Conservation (phyloP, 2,329 filamentous ascomycete genomes). For the Nannizziopsis arthrosporioides region DNA sequence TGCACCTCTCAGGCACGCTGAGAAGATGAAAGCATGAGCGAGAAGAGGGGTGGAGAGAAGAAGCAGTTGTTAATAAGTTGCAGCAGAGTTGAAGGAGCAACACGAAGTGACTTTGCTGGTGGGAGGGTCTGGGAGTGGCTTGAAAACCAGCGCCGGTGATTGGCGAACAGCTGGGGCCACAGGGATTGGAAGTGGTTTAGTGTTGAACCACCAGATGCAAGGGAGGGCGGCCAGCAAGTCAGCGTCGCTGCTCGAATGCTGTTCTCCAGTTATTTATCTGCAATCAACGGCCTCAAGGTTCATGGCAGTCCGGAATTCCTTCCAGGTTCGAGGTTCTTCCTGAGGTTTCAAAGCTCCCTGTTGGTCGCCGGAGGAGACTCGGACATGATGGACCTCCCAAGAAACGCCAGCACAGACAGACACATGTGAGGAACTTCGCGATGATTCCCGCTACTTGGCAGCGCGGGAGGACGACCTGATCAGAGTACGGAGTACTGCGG, state of each 20-base stretch:
- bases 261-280: neutral
- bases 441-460: too few species aligned
- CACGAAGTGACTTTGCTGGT: neutral
- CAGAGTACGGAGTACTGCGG: too few species aligned
- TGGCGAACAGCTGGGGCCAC: neutral
- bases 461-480: too few species aligned
- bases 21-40: neutral
- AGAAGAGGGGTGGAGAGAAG: neutral
- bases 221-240: slow-evolving; percentile 7
- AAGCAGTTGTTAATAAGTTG: neutral
- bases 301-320: slow-evolving; percentile 2
- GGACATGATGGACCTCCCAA: too few species aligned
- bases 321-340: neutral
- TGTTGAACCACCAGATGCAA: neutral
- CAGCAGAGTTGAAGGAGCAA: neutral
- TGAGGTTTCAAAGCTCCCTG: too few species aligned
- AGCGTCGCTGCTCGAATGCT: neutral
- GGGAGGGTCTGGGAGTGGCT: slow-evolving; percentile 2
- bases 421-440: too few species aligned
- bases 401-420: too few species aligned
- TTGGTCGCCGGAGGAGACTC: too few species aligned
- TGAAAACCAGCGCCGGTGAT: neutral
- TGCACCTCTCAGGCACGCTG: neutral
- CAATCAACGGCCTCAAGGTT: neutral
- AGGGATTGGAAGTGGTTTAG: slow-evolving; percentile 3